A percentile compares a stretch with the other conserved stretches of the same genome.
phyloP scores from a whole-genome alignment of 805 yeast species.

The Saturnispora besseyi region DNA sequence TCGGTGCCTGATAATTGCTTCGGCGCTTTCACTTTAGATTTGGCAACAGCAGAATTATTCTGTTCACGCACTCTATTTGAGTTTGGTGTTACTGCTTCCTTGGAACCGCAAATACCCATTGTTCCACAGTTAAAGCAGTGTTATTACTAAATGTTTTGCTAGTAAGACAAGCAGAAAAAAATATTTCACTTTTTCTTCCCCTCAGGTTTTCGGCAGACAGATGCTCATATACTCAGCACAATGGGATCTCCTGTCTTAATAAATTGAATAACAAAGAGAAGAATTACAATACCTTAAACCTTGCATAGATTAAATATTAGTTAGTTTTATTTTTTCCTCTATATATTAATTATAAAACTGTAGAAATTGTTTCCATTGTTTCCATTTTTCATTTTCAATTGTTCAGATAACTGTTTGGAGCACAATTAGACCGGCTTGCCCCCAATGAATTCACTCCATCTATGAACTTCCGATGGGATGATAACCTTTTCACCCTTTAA shows the following conservation, averaged over 20 bases:
- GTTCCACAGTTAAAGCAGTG: not conserved
- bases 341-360: not conserved
- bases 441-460: constrained; percentile 97
- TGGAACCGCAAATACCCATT: constrained; percentile 17
- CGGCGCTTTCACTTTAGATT: not conserved
- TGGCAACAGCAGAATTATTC: not conserved
- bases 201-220: not conserved
- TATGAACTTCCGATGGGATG: constrained; percentile 77
- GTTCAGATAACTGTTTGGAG: not conserved
- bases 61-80: not conserved
- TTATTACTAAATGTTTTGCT: not conserved
- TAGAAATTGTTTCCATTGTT: not conserved
- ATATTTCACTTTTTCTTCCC: not conserved
- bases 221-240: constrained; percentile 1
- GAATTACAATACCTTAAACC: too few relatives aligned
- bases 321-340: not conserved
- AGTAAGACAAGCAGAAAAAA: not conserved
- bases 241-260: too few relatives aligned
- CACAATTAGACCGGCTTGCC: constrained; percentile 67
- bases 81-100: constrained; percentile 9
- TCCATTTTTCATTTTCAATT: not conserved
- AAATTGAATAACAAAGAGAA: too few relatives aligned
- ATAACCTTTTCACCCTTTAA: constrained; percentile 33
- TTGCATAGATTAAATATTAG: not conserved
- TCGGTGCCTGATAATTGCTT: not conserved